These are phyloP conservation scores for Mucor circinelloides DNA, from an alignment of 371 early-diverging fungal genomes.

Conservation along the genomic window DNA sequence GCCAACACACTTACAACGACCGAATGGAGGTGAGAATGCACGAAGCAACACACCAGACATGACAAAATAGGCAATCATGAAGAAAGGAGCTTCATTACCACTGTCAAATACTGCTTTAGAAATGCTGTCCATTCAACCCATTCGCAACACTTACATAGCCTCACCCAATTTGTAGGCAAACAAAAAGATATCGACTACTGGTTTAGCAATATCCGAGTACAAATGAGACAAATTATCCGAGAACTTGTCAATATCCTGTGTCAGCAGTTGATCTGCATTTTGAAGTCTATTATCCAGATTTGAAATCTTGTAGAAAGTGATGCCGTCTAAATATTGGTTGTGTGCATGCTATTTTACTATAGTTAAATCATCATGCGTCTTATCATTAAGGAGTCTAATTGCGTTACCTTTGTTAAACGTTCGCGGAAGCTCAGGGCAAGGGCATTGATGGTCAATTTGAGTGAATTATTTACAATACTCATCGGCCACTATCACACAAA, in stretches of 20 bases:
- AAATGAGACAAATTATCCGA: conserved; percentile 74
- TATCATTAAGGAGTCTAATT: not conserved
- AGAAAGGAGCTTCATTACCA: conserved; percentile 74
- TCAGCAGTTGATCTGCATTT: conserved; percentile 85
- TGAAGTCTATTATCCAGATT: conserved; percentile 80
- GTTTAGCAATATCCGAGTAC: conserved; percentile 84
- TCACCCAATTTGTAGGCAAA: conserved; percentile 86
- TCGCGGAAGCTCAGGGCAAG: conserved; percentile 79
- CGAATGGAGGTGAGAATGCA: conserved; percentile 84
- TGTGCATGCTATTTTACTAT: conserved; percentile 78
- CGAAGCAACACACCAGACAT: conserved; percentile 74
- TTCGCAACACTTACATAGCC: conserved; percentile 62
- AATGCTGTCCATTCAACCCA: not conserved
- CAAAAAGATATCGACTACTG: conserved; percentile 79
- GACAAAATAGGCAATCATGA: conserved; percentile 83
- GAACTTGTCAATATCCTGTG: conserved; percentile 90
- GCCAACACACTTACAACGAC: conserved; percentile 58
- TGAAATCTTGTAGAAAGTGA: conserved; percentile 82
- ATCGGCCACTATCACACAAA: conserved; percentile 66
- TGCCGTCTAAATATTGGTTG: conserved; percentile 79
- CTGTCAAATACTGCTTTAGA: conserved; percentile 20
- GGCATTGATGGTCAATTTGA: conserved; percentile 70
- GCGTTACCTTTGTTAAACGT: conserved; percentile 66
- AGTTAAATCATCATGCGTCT: not conserved
- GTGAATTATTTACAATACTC: conserved; percentile 75